Evolutionary conservation across 2,329 filamentous ascomycete species (phyloP).

Genomic region (Pseudodiploospora longispora): DNA sequence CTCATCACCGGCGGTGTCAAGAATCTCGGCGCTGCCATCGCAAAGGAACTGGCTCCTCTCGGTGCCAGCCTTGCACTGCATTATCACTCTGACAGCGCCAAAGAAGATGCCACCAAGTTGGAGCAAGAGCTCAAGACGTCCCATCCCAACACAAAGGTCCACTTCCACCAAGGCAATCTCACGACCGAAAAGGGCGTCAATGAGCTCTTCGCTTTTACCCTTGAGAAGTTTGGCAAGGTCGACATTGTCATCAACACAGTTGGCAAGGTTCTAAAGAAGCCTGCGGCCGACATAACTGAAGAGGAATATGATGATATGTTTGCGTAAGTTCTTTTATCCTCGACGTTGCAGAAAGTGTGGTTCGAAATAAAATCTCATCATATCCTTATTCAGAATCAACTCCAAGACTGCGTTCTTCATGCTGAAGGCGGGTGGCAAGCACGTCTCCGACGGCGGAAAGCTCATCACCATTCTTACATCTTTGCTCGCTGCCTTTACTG

Average conservation of each 20-base stretch:
- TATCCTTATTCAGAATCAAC: conserved; percentile 27
- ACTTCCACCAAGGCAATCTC: conserved; percentile 35
- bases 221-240: conserved; percentile 34
- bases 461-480: conserved; percentile 38
- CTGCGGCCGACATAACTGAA: conserved; percentile 33
- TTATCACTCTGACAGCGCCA: conserved; percentile 37
- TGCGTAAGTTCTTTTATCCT: conserved; percentile 24
- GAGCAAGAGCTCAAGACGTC: conserved; percentile 26
- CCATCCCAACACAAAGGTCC: conserved; percentile 23
- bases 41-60: conserved; percentile 46
- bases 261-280: conserved; percentile 41
- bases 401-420: conserved; percentile 38
- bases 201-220: conserved; percentile 29
- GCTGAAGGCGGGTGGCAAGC: conserved; percentile 32
- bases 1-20: conserved; percentile 49
- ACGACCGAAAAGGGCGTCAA: conserved; percentile 31
- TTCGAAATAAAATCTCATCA: neutral
- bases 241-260: conserved; percentile 44
- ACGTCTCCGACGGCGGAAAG: conserved; percentile 36
- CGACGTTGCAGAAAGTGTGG: neutral
- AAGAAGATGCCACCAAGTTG: conserved; percentile 27
- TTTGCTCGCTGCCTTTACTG: conserved; percentile 37
- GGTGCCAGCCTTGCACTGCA: conserved; percentile 53
- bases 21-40: conserved; percentile 53
- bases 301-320: conserved; percentile 40